These are phyloP conservation scores for Aspergillus texensis DNA, from an alignment of 2,329 filamentous ascomycete species.

Conservation along the genomic window DNA sequence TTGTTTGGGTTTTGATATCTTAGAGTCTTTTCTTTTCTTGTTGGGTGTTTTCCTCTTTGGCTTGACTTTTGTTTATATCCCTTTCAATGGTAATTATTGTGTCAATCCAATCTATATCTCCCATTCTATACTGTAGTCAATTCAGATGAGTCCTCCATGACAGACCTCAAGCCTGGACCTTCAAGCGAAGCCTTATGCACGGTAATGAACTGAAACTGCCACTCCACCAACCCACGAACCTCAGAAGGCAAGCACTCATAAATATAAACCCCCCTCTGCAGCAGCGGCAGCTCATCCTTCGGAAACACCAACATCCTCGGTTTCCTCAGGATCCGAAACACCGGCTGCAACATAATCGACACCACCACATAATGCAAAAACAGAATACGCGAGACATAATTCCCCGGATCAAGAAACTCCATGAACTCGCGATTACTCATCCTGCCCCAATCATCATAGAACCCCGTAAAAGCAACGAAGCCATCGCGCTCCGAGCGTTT, in stretches of 20 bases:
- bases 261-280: constrained; percentile 45
- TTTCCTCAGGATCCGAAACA: constrained; percentile 15
- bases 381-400: constrained; percentile 47
- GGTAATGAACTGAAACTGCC: constrained; percentile 23
- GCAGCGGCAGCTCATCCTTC: constrained; percentile 24
- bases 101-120: neutral
- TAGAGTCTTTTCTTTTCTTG: neutral
- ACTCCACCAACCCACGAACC: constrained; percentile 38
- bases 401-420: constrained; percentile 46
- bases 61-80: neutral
- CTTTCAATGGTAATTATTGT: neutral
- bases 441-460: constrained; percentile 46
- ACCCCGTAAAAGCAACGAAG: constrained; percentile 45
- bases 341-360: constrained; percentile 44
- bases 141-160: too few relatives aligned
- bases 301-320: constrained; percentile 6
- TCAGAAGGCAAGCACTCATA: constrained; percentile 33
- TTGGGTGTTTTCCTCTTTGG: neutral
- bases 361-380: constrained; percentile 52
- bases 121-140: neutral
- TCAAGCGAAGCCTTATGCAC: neutral
- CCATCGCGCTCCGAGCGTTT: constrained; percentile 25
- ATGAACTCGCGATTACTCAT: constrained; percentile 47
- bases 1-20: neutral
- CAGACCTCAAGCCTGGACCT: too few relatives aligned